phyloP scores from a whole-genome alignment of 495 filamentous ascomycete genomes.

The Choiromyces venosus region DNA sequence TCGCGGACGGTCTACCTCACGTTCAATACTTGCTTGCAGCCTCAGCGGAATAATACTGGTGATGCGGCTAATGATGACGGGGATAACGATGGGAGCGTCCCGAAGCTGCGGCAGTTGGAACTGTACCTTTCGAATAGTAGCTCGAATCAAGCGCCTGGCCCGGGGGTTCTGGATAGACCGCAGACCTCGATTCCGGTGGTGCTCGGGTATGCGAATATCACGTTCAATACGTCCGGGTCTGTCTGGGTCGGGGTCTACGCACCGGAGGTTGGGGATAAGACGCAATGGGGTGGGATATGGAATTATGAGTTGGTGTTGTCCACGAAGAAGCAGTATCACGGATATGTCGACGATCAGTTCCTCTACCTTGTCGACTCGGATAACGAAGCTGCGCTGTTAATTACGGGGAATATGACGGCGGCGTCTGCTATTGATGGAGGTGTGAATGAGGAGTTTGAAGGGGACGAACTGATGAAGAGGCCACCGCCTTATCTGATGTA shows the following conservation, averaged over 20 bases:
- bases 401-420: constrained; percentile 63
- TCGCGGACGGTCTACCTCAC: constrained; percentile 62
- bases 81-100: neutral
- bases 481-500: constrained; percentile 69
- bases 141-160: constrained; percentile 63
- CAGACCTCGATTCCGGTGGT: constrained; percentile 49
- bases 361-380: constrained; percentile 77
- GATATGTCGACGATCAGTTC: constrained; percentile 50
- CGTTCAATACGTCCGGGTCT: constrained; percentile 52
- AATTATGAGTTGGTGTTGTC: constrained; percentile 80
- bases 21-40: constrained; percentile 74
- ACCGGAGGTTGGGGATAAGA: constrained; percentile 50
- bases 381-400: constrained; percentile 64
- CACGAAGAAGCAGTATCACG: constrained; percentile 66
- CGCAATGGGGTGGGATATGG: constrained; percentile 48
- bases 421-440: constrained; percentile 40
- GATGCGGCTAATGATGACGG: constrained; percentile 39
- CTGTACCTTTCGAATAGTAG: constrained; percentile 68
- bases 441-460: constrained; percentile 26
- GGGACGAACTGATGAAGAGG: constrained; percentile 34
- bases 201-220: constrained; percentile 59
- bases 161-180: constrained; percentile 46
- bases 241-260: constrained; percentile 73
- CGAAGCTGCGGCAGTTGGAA: constrained; percentile 60
- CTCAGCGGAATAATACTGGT: constrained; percentile 48